A percentile compares a stretch with the other conserved stretches of the same genome.
These are phyloP conservation scores for Globisporangium uncinulatum DNA, from an alignment of 352 stramenopile genomes.

Conservation along the genomic window DNA sequence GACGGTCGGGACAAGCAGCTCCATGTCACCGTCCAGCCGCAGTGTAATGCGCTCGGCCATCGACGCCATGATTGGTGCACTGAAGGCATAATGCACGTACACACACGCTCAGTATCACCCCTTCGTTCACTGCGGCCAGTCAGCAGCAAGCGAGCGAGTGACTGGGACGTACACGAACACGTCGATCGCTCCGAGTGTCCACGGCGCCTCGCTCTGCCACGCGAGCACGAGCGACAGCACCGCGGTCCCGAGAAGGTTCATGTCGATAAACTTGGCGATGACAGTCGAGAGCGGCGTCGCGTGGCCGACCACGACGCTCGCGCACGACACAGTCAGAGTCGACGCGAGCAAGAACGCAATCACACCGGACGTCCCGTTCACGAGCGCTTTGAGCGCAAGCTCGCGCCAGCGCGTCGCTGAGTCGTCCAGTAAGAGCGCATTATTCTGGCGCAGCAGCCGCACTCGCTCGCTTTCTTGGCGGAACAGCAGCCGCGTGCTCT, in stretches of 20 bases:
- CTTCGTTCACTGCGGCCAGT: neutral
- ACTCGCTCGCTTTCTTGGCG: constrained; percentile 17
- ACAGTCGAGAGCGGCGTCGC: constrained; percentile 47
- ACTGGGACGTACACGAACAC: constrained; percentile 59
- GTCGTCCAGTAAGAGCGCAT: neutral
- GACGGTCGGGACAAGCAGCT: constrained; percentile 57
- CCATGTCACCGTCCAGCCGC: constrained; percentile 52
- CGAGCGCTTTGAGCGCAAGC: constrained; percentile 19
- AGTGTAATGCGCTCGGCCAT: constrained; percentile 69
- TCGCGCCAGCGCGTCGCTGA: neutral
- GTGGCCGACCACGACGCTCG: constrained; percentile 71
- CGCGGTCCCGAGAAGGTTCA: constrained; percentile 72
- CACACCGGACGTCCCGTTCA: constrained; percentile 69
- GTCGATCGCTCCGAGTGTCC: constrained; percentile 72
- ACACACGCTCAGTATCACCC: neutral
- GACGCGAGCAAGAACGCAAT: constrained; percentile 78
- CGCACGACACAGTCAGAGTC: constrained; percentile 72
- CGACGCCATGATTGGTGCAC: constrained; percentile 61
- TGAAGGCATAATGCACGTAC: constrained; percentile 6
- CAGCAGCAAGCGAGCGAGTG: too few relatives aligned
- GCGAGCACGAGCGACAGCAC: constrained; percentile 64
- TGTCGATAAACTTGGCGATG: constrained; percentile 80
- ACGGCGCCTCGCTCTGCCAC: constrained; percentile 69
- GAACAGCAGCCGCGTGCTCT: constrained; percentile 10
- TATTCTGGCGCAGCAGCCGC: constrained; percentile 5